A percentile compares a stretch with the other conserved stretches of the same genome.
Evolutionary conservation across 345 rosid species (phyloP).

Genomic region (Combretum micranthum): DNA sequence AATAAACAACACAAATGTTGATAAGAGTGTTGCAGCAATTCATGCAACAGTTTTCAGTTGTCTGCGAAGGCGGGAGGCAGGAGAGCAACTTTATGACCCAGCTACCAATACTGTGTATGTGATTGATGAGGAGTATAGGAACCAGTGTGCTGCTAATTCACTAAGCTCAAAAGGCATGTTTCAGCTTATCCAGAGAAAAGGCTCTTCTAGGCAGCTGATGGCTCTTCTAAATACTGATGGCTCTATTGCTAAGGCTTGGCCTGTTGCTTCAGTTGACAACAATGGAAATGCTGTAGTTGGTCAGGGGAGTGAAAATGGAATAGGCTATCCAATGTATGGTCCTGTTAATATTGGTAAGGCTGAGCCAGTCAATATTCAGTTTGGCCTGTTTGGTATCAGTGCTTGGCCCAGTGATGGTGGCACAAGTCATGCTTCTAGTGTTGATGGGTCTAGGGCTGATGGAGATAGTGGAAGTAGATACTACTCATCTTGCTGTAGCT

Average conservation of each 20-base stretch:
- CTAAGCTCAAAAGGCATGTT: constrained; percentile 96
- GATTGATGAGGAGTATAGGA: constrained; percentile 84
- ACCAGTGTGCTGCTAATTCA: constrained; percentile 89
- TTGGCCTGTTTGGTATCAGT: constrained; percentile 92
- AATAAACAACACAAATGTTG: constrained; percentile 95
- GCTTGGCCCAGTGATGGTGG: constrained; percentile 98
- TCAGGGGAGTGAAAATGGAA: constrained; percentile 37
- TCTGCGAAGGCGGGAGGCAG: constrained; percentile 83
- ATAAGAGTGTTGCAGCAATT: constrained; percentile 92
- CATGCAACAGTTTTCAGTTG: constrained; percentile 96
- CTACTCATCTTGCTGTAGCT: constrained; percentile 93
- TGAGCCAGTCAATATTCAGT: constrained; percentile 92
- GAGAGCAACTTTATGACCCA: constrained; percentile 82
- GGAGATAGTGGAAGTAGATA: constrained; percentile 73
- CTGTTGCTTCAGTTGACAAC: constrained; percentile 50
- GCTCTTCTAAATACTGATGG: constrained; percentile 96
- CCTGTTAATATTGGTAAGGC: constrained; percentile 72
- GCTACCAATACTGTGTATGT: constrained; percentile 67
- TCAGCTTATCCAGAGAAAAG: constrained; percentile 90
- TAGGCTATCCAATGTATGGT: constrained; percentile 67
- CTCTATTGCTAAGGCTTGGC: constrained; percentile 95
- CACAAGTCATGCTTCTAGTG: constrained; percentile 83
- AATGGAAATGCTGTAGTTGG: constrained; percentile 38
- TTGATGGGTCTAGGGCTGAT: constrained; percentile 79
- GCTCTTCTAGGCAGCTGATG: constrained; percentile 94